These are phyloP conservation scores for Hypoxylon sp. DNA, from an alignment of 2,329 filamentous ascomycete species.

Conservation along the genomic window DNA sequence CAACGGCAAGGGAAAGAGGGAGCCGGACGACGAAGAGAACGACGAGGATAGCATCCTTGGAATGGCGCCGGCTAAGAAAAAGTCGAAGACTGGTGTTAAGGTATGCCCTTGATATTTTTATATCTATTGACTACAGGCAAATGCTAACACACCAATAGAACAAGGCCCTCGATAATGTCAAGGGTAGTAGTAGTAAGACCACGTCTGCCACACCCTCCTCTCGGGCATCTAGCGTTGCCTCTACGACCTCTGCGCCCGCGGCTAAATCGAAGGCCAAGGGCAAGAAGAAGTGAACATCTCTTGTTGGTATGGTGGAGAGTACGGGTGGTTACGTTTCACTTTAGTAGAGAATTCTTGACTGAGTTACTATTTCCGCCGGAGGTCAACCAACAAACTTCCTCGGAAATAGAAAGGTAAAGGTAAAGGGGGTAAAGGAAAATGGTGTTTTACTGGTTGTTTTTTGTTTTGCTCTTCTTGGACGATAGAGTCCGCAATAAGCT, in stretches of 20 bases:
- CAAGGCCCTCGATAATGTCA: slow-evolving; percentile 91
- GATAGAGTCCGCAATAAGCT: slow-evolving; percentile 2
- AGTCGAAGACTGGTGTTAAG: slow-evolving; percentile 90
- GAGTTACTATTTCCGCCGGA: neutral
- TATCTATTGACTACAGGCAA: neutral
- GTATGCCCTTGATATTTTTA: slow-evolving; percentile 64
- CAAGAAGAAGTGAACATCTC: slow-evolving; percentile 65
- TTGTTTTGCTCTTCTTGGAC: slow-evolving; percentile 1
- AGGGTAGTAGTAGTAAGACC: slow-evolving; percentile 76
- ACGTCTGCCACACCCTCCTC: slow-evolving; percentile 83
- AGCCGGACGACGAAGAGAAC: slow-evolving; percentile 84
- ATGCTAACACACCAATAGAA: slow-evolving; percentile 71
- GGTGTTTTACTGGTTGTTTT: slow-evolving; percentile 31
- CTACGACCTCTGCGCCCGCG: slow-evolving; percentile 72
- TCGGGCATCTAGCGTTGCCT: slow-evolving; percentile 89
- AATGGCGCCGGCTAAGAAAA: slow-evolving; percentile 92
- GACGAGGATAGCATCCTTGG: slow-evolving; percentile 86
- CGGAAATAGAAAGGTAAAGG: slow-evolving; percentile 31
- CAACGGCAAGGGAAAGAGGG: slow-evolving; percentile 81
- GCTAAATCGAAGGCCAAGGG: slow-evolving; percentile 63
- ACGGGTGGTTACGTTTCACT: neutral
- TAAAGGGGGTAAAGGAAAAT: slow-evolving; percentile 12
- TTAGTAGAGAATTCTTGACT: neutral
- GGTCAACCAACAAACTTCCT: slow-evolving; percentile 4
- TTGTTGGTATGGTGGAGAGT: neutral